Evolutionary conservation across 495 filamentous ascomycete species (phyloP).

Genomic region (Trichocladium antarcticum): DNA sequence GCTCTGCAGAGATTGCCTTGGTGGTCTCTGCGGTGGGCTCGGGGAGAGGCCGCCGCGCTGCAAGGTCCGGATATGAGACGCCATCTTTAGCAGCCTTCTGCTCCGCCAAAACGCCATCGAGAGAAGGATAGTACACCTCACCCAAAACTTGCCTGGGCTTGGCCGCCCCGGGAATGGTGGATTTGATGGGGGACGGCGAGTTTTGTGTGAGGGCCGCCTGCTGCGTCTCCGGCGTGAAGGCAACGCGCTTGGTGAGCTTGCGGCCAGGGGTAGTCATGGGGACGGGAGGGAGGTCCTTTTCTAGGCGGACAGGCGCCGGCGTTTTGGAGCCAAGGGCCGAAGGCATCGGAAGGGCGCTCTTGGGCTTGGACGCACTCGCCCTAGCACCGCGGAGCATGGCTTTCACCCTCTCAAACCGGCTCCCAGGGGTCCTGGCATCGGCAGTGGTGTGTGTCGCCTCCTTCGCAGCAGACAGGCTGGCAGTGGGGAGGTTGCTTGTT

Average conservation of each 20-base stretch:
- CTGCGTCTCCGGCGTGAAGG: conserved; percentile 40
- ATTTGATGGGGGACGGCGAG: conserved; percentile 42
- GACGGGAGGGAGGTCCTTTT: conserved; percentile 35
- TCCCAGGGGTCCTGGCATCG: conserved; percentile 28
- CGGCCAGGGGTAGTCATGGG: conserved; percentile 41
- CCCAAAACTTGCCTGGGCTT: conserved; percentile 25
- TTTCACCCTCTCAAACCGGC: conserved; percentile 40
- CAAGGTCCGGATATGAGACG: conserved; percentile 39
- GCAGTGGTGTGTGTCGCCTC: conserved; percentile 10
- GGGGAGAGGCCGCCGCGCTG: conserved; percentile 23
- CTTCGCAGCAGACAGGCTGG: conserved; percentile 8
- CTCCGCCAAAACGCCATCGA: conserved; percentile 24
- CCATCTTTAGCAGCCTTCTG: conserved; percentile 16
- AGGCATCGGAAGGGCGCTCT: conserved; percentile 32
- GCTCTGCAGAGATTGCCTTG: conserved; percentile 21
- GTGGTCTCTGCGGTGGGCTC: conserved; percentile 22
- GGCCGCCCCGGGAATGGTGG: conserved; percentile 30
- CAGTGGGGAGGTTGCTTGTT: conserved; percentile 23
- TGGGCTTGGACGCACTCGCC: conserved; percentile 26
- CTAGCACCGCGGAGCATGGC: conserved; percentile 39
- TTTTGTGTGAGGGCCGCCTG: conserved; percentile 27
- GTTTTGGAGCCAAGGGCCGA: conserved; percentile 30
- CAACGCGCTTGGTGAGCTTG: conserved; percentile 34
- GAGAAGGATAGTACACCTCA: conserved; percentile 27
- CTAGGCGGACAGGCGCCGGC: conserved; percentile 29